Percentiles rank a stretch among this genome's conserved stretches.
Evolutionary conservation across 2,329 filamentous ascomycete genomes (phyloP).

Genomic region (Sporothrix humicola): DNA sequence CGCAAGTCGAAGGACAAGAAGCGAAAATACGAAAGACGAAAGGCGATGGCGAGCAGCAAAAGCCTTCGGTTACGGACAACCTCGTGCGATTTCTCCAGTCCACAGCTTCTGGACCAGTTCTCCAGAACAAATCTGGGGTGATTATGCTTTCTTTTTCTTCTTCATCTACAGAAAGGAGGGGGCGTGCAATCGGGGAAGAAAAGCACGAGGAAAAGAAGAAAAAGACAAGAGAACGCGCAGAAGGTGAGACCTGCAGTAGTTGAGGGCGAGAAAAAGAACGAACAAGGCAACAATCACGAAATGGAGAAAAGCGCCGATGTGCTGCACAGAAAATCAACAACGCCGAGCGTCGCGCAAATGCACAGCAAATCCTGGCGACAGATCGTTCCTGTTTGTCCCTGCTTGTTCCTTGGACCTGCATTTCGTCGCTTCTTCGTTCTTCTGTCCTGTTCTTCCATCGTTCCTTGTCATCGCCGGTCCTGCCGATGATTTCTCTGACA

Average conservation of each 20-base stretch:
- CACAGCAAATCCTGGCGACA: background rate
- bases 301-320: background rate
- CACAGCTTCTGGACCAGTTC: slow-evolving; percentile 2
- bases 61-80: background rate
- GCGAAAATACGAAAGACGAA: background rate
- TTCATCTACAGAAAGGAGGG: background rate
- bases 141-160: slow-evolving; percentile 14
- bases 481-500: slow-evolving; percentile 4
- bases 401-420: slow-evolving; percentile 11
- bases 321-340: background rate
- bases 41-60: background rate
- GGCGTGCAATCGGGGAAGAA: background rate
- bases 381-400: slow-evolving; percentile 6
- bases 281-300: background rate
- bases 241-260: slow-evolving; percentile 7
- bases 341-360: background rate
- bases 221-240: background rate
- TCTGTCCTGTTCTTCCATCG: slow-evolving; percentile 10
- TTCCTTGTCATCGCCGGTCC: slow-evolving; percentile 7
- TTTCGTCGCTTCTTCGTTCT: slow-evolving; percentile 1
- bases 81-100: background rate
- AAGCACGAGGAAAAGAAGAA: background rate
- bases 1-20: background rate
- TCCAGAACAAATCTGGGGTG: background rate
- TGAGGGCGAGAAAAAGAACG: background rate